These are phyloP conservation scores for Phytopythium ostracodes DNA, from an alignment of 352 stramenopile species.

Conservation along the genomic window DNA sequence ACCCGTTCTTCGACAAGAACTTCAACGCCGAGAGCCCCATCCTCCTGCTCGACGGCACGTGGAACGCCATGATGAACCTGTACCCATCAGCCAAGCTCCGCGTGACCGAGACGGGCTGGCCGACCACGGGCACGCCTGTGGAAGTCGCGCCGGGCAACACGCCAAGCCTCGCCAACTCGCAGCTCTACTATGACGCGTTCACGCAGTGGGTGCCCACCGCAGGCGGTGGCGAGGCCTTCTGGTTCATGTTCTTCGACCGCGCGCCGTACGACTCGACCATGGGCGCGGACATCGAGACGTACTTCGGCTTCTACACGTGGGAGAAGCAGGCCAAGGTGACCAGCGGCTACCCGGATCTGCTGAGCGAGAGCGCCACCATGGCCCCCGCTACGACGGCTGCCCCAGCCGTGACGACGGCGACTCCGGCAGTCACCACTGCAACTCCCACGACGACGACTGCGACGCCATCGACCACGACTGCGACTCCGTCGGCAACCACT, in stretches of 20 bases:
- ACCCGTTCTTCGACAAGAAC: slow-evolving; percentile 65
- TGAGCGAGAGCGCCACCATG: slow-evolving; percentile 12
- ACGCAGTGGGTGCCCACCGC: slow-evolving; percentile 48
- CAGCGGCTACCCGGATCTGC: slow-evolving; percentile 25
- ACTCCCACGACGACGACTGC: slow-evolving; percentile 6
- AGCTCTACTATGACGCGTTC: slow-evolving; percentile 58
- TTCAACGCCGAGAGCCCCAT: slow-evolving; percentile 44
- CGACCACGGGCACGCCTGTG: slow-evolving; percentile 34
- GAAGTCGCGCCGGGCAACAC: slow-evolving; percentile 35
- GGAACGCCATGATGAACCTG: slow-evolving; percentile 43
- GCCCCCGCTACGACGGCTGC: slow-evolving; percentile 2
- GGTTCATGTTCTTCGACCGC: slow-evolving; percentile 82
- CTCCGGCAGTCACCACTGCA: slow-evolving; percentile 7
- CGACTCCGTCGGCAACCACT: slow-evolving; percentile 2
- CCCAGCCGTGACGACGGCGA: neutral
- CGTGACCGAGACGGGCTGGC: slow-evolving; percentile 63
- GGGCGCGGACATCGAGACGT: slow-evolving; percentile 46
- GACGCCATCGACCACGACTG: slow-evolving; percentile 7
- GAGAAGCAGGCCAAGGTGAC: slow-evolving; percentile 28
- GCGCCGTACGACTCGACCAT: slow-evolving; percentile 44
- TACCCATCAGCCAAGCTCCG: slow-evolving; percentile 49
- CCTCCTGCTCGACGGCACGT: slow-evolving; percentile 50
- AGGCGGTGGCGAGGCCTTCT: slow-evolving; percentile 56
- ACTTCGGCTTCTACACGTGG: slow-evolving; percentile 74
- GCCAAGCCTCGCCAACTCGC: slow-evolving; percentile 43